phyloP scores from a whole-genome alignment of 225 moss, liverwort and hornwort species.

The Sphagnum tenellum region DNA sequence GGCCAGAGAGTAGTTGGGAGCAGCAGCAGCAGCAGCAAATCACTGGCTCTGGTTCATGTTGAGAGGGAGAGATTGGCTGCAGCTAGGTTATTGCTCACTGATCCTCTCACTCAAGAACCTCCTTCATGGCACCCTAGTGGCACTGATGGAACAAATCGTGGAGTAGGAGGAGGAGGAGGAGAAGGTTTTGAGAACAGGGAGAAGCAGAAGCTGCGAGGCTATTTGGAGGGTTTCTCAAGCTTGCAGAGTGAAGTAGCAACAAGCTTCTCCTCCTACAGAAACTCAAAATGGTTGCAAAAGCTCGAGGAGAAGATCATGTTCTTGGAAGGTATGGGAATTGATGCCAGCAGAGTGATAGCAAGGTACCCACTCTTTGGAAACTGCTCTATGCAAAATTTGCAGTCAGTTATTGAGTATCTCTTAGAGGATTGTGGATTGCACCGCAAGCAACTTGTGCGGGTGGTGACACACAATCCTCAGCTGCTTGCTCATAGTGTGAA shows the following conservation, averaged over 20 bases:
- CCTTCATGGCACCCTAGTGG: too few species aligned
- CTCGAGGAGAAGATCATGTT: conserved; percentile 55
- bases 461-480: conserved; percentile 60
- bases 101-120: too few species aligned
- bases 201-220: conserved; percentile 42
- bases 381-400: conserved; percentile 34
- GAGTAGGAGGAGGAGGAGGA: too few species aligned
- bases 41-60: too few species aligned
- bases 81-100: too few species aligned
- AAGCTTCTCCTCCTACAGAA: neutral
- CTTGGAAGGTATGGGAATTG: conserved; percentile 65
- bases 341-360: conserved; percentile 38
- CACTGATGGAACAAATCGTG: too few species aligned
- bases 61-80: too few species aligned
- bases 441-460: conserved; percentile 45
- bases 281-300: conserved; percentile 15
- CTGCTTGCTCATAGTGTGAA: conserved; percentile 51
- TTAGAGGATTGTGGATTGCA: conserved; percentile 31
- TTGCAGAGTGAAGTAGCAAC: conserved; percentile 8
- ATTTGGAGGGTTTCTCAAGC: conserved; percentile 32
- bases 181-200: conserved; percentile 7
- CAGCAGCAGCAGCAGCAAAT: too few species aligned
- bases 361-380: conserved; percentile 51
- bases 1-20: too few species aligned
- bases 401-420: conserved; percentile 39